These are phyloP conservation scores for Saccharomycopsis selenospora DNA, from an alignment of 805 yeast species.

Conservation along the genomic window DNA sequence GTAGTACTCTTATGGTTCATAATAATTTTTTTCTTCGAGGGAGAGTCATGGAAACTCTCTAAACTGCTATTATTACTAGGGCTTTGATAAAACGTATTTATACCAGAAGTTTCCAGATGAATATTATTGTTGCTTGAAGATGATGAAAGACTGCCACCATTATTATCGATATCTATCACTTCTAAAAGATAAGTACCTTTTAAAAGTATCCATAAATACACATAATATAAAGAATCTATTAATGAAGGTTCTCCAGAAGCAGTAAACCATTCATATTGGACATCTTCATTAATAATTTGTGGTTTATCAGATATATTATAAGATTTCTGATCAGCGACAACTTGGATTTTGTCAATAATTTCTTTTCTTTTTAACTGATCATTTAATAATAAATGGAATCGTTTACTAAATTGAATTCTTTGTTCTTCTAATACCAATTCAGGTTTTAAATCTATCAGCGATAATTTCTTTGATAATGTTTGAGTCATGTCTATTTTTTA, in stretches of 20 bases:
- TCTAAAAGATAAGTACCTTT: conserved; percentile 18
- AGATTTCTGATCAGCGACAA: conserved; percentile 14
- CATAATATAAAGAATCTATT: conserved; percentile 17
- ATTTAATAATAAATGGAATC: conserved; percentile 10
- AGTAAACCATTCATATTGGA: conserved; percentile 18
- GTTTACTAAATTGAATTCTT: not conserved
- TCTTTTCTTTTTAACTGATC: conserved; percentile 19
- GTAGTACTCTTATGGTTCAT: conserved; percentile 20
- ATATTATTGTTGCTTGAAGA: too few relatives aligned
- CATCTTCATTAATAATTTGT: conserved; percentile 11
- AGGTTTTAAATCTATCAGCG: not conserved
- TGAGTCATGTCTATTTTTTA: too few relatives aligned
- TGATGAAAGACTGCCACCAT: not conserved
- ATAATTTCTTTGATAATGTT: not conserved
- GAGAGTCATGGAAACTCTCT: conserved; percentile 5
- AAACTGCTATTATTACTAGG: conserved; percentile 5
- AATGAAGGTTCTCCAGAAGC: conserved; percentile 18
- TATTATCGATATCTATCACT: conserved; percentile 1
- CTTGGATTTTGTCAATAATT: conserved; percentile 17
- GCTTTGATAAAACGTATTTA: not conserved
- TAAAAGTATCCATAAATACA: conserved; percentile 20
- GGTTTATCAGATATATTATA: conserved; percentile 13
- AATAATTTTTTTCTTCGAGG: conserved; percentile 9
- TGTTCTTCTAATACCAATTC: not conserved
- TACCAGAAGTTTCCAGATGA: too few relatives aligned